Evolutionary conservation across 441 rosid genomes (phyloP).

Genomic region (Jatropha podagrica): DNA sequence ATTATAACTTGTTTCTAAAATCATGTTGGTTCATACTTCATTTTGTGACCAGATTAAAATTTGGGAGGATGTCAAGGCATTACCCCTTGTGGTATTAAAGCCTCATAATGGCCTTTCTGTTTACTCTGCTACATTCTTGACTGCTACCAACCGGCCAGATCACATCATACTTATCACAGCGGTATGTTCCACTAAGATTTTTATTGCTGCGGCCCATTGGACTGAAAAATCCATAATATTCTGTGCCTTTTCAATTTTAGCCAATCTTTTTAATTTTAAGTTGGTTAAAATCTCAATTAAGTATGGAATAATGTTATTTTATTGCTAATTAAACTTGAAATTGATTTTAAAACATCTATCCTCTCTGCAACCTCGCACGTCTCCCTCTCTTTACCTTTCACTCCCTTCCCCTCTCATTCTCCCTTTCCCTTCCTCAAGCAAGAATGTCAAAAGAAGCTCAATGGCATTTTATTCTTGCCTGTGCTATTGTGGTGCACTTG

Average conservation of each 20-base stretch:
- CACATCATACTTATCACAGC: constrained; percentile 79
- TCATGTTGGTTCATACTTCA: not conserved
- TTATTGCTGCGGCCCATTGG: not conserved
- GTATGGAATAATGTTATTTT: not conserved
- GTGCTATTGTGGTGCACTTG: not conserved
- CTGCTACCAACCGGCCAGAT: constrained; percentile 67
- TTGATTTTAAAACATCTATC: not conserved
- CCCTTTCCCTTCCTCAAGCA: not conserved
- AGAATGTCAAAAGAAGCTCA: not conserved
- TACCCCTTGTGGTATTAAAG: constrained; percentile 61
- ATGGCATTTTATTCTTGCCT: not conserved
- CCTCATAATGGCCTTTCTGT: constrained; percentile 79
- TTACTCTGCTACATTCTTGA: constrained; percentile 62
- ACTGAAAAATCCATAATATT: not conserved
- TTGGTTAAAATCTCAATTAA: not conserved
- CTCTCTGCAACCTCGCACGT: not conserved
- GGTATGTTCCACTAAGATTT: constrained; percentile 35
- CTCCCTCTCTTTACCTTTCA: not conserved
- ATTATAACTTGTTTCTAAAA: not conserved
- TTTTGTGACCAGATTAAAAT: constrained; percentile 60
- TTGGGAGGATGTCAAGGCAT: constrained; percentile 77
- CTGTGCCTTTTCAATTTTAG: not conserved
- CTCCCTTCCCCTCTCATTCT: not conserved
- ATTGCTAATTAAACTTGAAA: not conserved
- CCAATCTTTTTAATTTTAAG: not conserved